These are phyloP conservation scores for Cytospora chrysosperma DNA, from an alignment of 2,329 filamentous ascomycete species.

Conservation along the genomic window DNA sequence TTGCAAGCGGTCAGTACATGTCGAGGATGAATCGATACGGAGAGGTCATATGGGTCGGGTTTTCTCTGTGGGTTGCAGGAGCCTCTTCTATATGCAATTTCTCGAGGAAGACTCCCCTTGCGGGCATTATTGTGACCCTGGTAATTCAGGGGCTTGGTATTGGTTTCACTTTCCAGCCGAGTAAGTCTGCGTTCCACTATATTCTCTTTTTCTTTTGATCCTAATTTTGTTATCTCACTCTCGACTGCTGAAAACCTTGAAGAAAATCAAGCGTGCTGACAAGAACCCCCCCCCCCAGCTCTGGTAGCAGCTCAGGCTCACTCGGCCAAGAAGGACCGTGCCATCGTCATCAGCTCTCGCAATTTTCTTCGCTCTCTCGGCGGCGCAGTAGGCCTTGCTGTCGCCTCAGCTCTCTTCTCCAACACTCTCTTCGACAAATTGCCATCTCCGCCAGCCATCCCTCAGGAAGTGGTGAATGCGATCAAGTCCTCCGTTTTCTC, in stretches of 20 bases:
- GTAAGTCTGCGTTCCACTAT: constrained; percentile 2
- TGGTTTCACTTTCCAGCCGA: constrained; percentile 49
- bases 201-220: no score
- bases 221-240: neutral
- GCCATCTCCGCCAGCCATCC: constrained; percentile 28
- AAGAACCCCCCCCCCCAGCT: constrained; percentile 17
- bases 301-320: constrained; percentile 60
- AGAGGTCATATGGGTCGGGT: constrained; percentile 52
- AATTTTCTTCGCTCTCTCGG: constrained; percentile 63
- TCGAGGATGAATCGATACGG: constrained; percentile 56
- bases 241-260: neutral
- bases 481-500: constrained; percentile 39
- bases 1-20: constrained; percentile 56
- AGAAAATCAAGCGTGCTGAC: neutral
- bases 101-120: neutral
- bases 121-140: constrained; percentile 48
- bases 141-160: constrained; percentile 52
- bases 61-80: constrained; percentile 37
- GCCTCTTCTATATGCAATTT: constrained; percentile 18
- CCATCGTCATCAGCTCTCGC: constrained; percentile 60
- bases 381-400: constrained; percentile 56
- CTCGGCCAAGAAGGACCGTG: constrained; percentile 54
- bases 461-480: constrained; percentile 35
- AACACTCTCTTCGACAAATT: constrained; percentile 32
- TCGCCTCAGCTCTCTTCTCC: constrained; percentile 49